A percentile compares a stretch with the other conserved stretches of the same genome.
These are phyloP conservation scores for Coccomyxa sp. DNA, from an alignment of 139 green algal genomes.

Conservation along the genomic window DNA sequence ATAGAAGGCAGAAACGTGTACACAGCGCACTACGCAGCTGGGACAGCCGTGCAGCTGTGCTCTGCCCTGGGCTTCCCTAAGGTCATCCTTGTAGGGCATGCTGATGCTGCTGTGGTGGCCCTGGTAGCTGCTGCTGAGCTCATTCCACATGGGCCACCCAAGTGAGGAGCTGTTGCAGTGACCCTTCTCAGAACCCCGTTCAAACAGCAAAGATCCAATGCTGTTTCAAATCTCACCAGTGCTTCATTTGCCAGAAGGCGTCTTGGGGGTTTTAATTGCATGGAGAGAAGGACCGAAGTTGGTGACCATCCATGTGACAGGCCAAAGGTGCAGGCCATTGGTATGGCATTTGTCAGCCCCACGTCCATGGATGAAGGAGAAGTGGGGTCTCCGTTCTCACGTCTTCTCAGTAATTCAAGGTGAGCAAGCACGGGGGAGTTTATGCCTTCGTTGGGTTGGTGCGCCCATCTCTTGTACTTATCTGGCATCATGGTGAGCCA, in stretches of 20 bases:
- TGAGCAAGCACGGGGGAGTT: neutral
- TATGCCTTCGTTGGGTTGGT: neutral
- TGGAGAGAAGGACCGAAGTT: too few relatives aligned
- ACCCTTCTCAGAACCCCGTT: too few relatives aligned
- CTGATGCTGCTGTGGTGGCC: constrained; percentile 63
- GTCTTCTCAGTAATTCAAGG: constrained; percentile 43
- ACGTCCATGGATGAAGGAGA: constrained; percentile 30
- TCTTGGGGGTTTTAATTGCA: too few relatives aligned
- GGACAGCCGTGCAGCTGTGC: constrained; percentile 53
- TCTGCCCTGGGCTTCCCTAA: constrained; percentile 32
- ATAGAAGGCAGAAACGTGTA: neutral
- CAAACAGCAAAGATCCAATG: too few relatives aligned
- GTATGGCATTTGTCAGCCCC: constrained; percentile 56
- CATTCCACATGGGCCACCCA: too few relatives aligned
- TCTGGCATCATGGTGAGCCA: neutral
- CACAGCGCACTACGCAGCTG: constrained; percentile 39
- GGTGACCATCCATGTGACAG: too few relatives aligned
- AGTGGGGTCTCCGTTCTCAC: constrained; percentile 37
- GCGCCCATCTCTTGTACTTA: neutral
- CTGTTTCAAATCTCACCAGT: too few relatives aligned
- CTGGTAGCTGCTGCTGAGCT: constrained; percentile 35
- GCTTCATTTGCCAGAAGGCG: too few relatives aligned
- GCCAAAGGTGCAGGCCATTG: constrained; percentile 21
- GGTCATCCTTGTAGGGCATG: constrained; percentile 59
- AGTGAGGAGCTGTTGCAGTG: too few relatives aligned